Evolutionary conservation across 2,329 filamentous ascomycete genomes (phyloP), one percentile per base, ranked within the genome.

Genomic region (Scedosporium aurantiacum): DNA sequence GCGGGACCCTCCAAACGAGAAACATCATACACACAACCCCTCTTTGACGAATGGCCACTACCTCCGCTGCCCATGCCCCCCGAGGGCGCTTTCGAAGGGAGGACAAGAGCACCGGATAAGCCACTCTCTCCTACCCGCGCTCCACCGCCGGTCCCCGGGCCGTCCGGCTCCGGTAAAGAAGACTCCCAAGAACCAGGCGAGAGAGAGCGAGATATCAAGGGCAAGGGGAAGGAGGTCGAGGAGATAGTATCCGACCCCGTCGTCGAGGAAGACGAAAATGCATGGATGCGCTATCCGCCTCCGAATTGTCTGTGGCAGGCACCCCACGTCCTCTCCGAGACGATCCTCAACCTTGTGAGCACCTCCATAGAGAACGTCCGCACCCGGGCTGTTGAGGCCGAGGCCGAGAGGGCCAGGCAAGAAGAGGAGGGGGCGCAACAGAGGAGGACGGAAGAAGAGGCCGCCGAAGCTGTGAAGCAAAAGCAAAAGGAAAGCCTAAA

Each of bases 401-500:
- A 55, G 23, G 62, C 32, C 40, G 58, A 60, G 32, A 28, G 28
- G 10, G 27, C 18, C 2, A n/a, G 58, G n/a, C n/a, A 32, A 43
- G 58, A 60, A 21, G 41, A 60, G n/a, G 58, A 50, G 16, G 41
- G 16, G 41, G 23, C 57, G 40, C 56, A 43, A 21, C 32, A 57
- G 57, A 52, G 16, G 12, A 8, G 57, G 7, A 56, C 28, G 6
- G 43, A 32, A 40, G 66, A 69, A 41, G 71, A 72, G 50, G 68
- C 63, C 6, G 68, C 64, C 56, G 69, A 63, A 54, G 55, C 58
- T 18, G 43, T 23, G 60, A 67, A 21, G 61, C 60, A 50, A 60
- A 67, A 65, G 56, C 66, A 70, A 59, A 63, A 66, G 25, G 58
- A 64, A 61, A 64, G 67, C 61, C 59, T 58, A 60, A 65, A 64